Percentiles rank a stretch among this genome's conserved stretches.
These are phyloP conservation scores for Euphorbia lathyris DNA, from an alignment of 345 rosid genomes.

Conservation along the genomic window DNA sequence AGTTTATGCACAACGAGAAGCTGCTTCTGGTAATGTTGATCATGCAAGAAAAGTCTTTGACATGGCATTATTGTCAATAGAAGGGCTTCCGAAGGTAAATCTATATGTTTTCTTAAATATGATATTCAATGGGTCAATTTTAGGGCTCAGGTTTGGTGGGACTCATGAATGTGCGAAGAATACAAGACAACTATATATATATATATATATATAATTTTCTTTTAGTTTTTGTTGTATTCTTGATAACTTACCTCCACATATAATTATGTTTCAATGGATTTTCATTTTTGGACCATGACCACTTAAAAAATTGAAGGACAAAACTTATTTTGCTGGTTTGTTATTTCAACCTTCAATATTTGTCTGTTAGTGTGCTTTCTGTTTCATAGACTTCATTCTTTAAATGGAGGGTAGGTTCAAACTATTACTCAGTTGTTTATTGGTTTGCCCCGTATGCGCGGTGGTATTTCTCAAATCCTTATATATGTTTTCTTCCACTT, in stretches of 20 bases:
- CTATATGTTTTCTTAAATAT: slow-evolving; percentile 3
- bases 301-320: no score
- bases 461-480: not conserved
- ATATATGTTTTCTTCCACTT: not conserved
- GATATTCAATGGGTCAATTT: not conserved
- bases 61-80: slow-evolving; percentile 82
- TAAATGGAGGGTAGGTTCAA: not conserved
- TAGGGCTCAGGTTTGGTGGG: not conserved
- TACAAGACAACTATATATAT: no score
- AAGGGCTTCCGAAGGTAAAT: slow-evolving; percentile 68
- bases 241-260: no score
- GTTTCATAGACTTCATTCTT: not conserved
- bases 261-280: not conserved
- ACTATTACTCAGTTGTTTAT: not conserved
- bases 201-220: no score
- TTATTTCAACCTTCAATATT: not conserved
- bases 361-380: not conserved
- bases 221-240: no score
- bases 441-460: not conserved
- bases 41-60: slow-evolving; percentile 90
- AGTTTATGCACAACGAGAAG: slow-evolving; percentile 90
- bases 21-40: slow-evolving; percentile 71
- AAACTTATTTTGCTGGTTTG: no score
- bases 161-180: not conserved
- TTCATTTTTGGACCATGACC: not conserved